A percentile compares a stretch with the other conserved stretches of the same genome.
Evolutionary conservation across 495 filamentous ascomycete species (phyloP).

Genomic region (Penicillium salamii): DNA sequence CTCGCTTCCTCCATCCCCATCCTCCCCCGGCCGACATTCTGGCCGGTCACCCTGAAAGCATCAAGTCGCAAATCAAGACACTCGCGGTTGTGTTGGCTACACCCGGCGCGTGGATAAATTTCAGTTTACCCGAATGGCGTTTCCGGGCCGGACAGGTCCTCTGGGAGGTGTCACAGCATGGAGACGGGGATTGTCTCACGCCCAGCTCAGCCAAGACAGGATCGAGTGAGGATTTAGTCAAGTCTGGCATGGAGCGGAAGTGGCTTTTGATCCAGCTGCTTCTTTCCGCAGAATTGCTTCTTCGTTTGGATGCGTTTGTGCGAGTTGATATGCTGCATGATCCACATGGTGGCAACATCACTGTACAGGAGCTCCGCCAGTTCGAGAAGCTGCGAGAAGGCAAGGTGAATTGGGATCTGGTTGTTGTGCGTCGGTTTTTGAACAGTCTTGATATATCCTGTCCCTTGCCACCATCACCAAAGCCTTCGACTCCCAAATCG

Average conservation of each 20-base stretch:
- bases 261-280: constrained; percentile 79
- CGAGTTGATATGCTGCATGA: constrained; percentile 49
- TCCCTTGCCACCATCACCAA: constrained; percentile 11
- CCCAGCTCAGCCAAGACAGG: constrained; percentile 33
- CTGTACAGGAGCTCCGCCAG: constrained; percentile 55
- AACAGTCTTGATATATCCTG: constrained; percentile 60
- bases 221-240: constrained; percentile 32
- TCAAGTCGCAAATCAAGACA: constrained; percentile 53
- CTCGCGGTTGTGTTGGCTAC: constrained; percentile 44
- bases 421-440: constrained; percentile 71
- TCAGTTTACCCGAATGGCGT: constrained; percentile 76
- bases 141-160: constrained; percentile 76
- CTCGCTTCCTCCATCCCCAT: constrained; percentile 41
- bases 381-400: constrained; percentile 63
- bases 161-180: constrained; percentile 58
- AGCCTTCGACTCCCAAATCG: constrained; percentile 21
- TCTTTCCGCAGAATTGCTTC: constrained; percentile 71
- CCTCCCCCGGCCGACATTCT: constrained; percentile 20
- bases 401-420: constrained; percentile 77
- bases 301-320: constrained; percentile 71
- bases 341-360: constrained; percentile 45
- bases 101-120: constrained; percentile 67
- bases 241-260: constrained; percentile 57
- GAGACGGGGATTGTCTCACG: constrained; percentile 51
- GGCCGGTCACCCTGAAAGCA: constrained; percentile 30